phyloP scores from a whole-genome alignment of 352 stramenopile genomes.

The Globisporangium uncinulatum region DNA sequence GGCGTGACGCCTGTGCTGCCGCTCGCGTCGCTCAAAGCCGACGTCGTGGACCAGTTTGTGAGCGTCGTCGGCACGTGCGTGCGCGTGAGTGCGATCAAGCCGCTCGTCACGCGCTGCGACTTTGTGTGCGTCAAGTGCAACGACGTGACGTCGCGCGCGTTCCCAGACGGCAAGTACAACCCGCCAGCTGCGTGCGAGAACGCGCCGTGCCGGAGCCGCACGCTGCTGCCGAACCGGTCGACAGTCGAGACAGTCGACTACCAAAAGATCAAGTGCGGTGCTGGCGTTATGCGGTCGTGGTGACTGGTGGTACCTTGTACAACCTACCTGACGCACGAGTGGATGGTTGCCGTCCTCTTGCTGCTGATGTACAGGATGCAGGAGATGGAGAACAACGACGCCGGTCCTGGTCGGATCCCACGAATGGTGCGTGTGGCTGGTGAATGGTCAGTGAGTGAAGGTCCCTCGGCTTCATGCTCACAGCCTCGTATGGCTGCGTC shows the following conservation, averaged over 20 bases:
- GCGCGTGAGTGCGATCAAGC: slow-evolving; percentile 79
- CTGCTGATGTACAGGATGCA: slow-evolving; percentile 39
- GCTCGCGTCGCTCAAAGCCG: slow-evolving; percentile 69
- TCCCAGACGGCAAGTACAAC: slow-evolving; percentile 80
- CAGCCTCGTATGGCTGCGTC: neutral
- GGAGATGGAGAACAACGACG: slow-evolving; percentile 90
- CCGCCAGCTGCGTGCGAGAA: slow-evolving; percentile 63
- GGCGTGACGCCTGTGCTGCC: slow-evolving; percentile 56
- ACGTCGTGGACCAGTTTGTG: slow-evolving; percentile 78
- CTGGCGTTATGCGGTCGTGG: neutral
- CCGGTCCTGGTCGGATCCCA: slow-evolving; percentile 82
- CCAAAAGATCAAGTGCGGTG: slow-evolving; percentile 81
- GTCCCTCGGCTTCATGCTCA: neutral
- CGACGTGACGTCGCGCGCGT: slow-evolving; percentile 54
- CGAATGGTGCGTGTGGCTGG: slow-evolving; percentile 45
- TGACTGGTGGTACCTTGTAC: neutral
- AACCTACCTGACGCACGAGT: neutral
- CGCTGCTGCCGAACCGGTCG: slow-evolving; percentile 73
- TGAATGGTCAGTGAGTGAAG: neutral
- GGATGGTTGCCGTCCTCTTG: neutral
- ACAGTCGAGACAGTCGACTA: slow-evolving; percentile 88
- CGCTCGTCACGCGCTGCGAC: slow-evolving; percentile 79
- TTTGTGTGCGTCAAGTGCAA: slow-evolving; percentile 85
- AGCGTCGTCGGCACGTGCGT: slow-evolving; percentile 69
- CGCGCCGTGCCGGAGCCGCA: slow-evolving; percentile 46